Percentiles rank a stretch among this genome's conserved stretches.
Conservation (phyloP, 371 early-diverging fungal genomes). For the Rhizopus microsporus region DNA sequence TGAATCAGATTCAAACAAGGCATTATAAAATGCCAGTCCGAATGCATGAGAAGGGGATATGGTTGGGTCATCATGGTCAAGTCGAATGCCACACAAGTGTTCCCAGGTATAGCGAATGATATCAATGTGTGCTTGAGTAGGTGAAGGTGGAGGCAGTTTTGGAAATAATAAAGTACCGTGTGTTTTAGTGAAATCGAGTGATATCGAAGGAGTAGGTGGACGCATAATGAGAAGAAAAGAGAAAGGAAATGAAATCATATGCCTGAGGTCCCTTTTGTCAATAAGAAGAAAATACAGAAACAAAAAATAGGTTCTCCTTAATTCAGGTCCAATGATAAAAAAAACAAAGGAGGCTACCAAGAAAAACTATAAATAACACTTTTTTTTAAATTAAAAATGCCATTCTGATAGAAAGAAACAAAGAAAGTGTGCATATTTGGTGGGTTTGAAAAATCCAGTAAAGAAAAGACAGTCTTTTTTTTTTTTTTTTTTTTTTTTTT, state of each 20-base stretch:
- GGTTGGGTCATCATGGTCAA: constrained; percentile 17
- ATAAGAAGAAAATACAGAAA: no score
- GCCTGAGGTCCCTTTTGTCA: no score
- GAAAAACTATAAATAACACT: no score
- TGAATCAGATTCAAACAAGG: constrained; percentile 31
- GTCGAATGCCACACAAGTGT: constrained; percentile 23
- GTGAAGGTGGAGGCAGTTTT: constrained; percentile 13
- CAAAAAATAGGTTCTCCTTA: no score
- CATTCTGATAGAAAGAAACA: not conserved
- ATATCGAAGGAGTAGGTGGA: not conserved
- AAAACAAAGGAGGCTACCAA: no score
- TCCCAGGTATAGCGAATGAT: constrained; percentile 33
- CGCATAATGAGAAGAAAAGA: not conserved
- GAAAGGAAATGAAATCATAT: no score
- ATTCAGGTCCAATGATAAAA: no score
- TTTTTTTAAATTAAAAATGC: no score
- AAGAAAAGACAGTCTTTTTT: constrained; percentile 3
- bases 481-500: not conserved
- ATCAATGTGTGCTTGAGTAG: constrained; percentile 27
- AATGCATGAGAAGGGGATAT: constrained; percentile 34
- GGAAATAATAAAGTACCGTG: not conserved
- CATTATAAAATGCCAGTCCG: constrained; percentile 32
- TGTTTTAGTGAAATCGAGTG: not conserved
- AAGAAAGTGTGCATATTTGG: not conserved
- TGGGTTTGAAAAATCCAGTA: not conserved